phyloP scores from a whole-genome alignment of 108 stramenopile species.

The Aurantiochytrium sp. region DNA sequence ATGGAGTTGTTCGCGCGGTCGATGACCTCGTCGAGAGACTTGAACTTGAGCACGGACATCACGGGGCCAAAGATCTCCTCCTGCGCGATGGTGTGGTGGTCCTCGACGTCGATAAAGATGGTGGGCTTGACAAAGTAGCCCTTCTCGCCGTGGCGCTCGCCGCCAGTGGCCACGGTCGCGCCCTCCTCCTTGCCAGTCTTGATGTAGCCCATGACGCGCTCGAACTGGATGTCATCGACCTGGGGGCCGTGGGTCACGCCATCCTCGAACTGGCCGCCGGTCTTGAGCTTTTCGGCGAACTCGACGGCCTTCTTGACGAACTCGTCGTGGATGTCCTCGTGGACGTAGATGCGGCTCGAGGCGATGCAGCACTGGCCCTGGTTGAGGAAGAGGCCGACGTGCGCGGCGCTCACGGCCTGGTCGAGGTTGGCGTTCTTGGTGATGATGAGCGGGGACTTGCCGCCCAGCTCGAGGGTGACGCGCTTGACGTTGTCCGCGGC shows the following conservation, averaged over 20 bases:
- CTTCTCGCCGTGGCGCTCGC: slow-evolving; percentile 36
- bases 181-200: slow-evolving; percentile 46
- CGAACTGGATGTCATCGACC: slow-evolving; percentile 46
- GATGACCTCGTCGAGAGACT: slow-evolving; percentile 71
- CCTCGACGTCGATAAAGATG: slow-evolving; percentile 41
- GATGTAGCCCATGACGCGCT: slow-evolving; percentile 42
- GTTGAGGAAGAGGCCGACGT: slow-evolving; percentile 59
- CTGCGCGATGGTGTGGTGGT: slow-evolving; percentile 50
- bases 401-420: slow-evolving; percentile 50
- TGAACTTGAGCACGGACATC: slow-evolving; percentile 64
- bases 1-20: slow-evolving; percentile 64
- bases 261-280: background rate
- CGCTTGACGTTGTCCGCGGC: slow-evolving; percentile 52
- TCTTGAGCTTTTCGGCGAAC: background rate
- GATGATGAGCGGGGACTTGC: slow-evolving; percentile 59
- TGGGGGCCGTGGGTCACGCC: slow-evolving; percentile 49
- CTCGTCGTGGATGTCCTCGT: slow-evolving; percentile 54
- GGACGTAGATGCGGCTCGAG: slow-evolving; percentile 67
- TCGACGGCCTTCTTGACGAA: slow-evolving; percentile 37
- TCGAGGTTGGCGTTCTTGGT: slow-evolving; percentile 47
- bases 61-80: slow-evolving; percentile 70
- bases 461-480: slow-evolving; percentile 75
- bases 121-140: slow-evolving; percentile 58
- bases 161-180: slow-evolving; percentile 40
- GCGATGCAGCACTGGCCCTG: slow-evolving; percentile 78